These are phyloP conservation scores for Candida dubliniensis DNA, from an alignment of 1,139 yeast species.

Conservation along the genomic window DNA sequence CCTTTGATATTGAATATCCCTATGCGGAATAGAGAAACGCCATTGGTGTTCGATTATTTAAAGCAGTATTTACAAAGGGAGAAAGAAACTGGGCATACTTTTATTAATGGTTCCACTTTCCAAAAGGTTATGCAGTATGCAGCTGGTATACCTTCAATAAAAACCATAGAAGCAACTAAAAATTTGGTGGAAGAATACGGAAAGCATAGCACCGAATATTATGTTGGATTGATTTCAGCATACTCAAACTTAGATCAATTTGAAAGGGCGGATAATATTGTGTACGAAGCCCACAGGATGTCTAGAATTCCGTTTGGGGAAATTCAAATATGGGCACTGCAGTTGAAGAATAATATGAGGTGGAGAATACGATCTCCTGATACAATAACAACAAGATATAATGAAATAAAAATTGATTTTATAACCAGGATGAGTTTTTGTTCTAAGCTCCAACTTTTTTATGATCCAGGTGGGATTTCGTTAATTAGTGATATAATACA, in stretches of 20 bases:
- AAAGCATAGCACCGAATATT: slow-evolving; percentile 16
- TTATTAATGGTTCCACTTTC: slow-evolving; percentile 20
- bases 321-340: slow-evolving; percentile 28
- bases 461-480: not conserved
- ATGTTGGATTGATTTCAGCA: slow-evolving; percentile 24
- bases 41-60: slow-evolving; percentile 42
- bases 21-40: slow-evolving; percentile 36
- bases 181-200: slow-evolving; percentile 20
- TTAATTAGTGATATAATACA: not conserved
- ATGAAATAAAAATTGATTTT: not conserved
- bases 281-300: slow-evolving; percentile 29
- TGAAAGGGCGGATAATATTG: slow-evolving; percentile 32
- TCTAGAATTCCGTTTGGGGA: slow-evolving; percentile 32
- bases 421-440: slow-evolving; percentile 1
- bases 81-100: slow-evolving; percentile 10
- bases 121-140: slow-evolving; percentile 22
- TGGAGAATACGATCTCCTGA: slow-evolving; percentile 22
- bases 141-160: slow-evolving; percentile 23
- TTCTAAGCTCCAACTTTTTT: not conserved
- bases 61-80: slow-evolving; percentile 30
- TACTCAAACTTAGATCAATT: slow-evolving; percentile 33
- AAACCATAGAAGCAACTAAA: slow-evolving; percentile 23
- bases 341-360: slow-evolving; percentile 30
- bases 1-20: slow-evolving; percentile 40
- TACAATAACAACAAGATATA: not conserved